Base-by-base conservation (phyloP, 768 basidiomycete species). In the Serendipita indica region DNA sequence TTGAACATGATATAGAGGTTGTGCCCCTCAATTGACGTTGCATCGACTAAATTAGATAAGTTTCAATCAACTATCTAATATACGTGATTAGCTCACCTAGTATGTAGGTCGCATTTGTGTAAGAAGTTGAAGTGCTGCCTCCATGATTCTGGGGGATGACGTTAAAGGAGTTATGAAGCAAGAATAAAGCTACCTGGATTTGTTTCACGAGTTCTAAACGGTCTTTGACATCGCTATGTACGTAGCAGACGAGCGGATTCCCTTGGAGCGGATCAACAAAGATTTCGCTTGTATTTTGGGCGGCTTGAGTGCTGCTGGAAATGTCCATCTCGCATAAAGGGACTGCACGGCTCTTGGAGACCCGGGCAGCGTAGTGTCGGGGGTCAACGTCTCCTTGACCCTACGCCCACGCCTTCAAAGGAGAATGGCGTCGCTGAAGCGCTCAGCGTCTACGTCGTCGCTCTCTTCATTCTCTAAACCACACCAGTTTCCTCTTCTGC, bases 221-320 rank as follows among this genome's bases (percentile, higher is more conserved):
- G 71, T 88, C 81, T 20, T 78, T 74, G 20, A 90, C 84, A 59
- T 89, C 86, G 64, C 86, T 84, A 65, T 88, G 85, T 65, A 91
- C 75, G 71, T 84, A 91, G 61, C 89, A 75, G 22, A 77, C 71
- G 57, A 90, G 76, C 1, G 86, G 81, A 1, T 75, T 79, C 64
- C 89, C 89, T 69, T 87, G 78, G 79, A 86, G 83, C 64, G 84
- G 85, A 67, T 91, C 88, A 54, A 88, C 72, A 67, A 91, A 91
- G 58, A 90, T 75, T 57, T 77, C 74, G 39, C 46, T 18, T 49
- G 35, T 37, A 10, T n/a, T 37, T 37, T 10, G 49, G 25, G 22
- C 7, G 32, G 25, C 30, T 30, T 28, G 22, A 27, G 25, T 54
- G 22, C n/a, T 27, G 22, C 49, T 33, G 41, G 49, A 54, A 27